Conservation (phyloP, 352 stramenopile genomes). For the Halophytophthora polymorphica region DNA sequence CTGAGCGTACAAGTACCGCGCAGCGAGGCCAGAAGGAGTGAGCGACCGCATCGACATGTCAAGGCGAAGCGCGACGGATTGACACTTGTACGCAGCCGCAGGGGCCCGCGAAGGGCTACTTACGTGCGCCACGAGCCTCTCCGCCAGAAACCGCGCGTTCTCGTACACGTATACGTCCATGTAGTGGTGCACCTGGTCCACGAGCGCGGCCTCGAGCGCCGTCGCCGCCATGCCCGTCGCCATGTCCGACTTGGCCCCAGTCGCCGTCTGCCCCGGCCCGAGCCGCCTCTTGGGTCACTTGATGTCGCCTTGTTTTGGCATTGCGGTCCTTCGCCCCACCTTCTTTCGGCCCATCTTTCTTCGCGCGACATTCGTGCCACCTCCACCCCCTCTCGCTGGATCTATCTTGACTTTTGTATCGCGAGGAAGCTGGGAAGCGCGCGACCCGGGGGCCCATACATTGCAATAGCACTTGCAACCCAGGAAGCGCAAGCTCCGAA, state of each 20-base stretch:
- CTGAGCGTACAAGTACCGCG: conserved; percentile 23
- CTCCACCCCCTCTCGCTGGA: conserved; percentile 8
- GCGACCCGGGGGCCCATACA: background rate
- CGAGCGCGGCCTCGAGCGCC: conserved; percentile 46
- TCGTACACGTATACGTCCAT: conserved; percentile 53
- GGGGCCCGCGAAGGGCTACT: conserved; percentile 4
- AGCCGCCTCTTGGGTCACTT: background rate
- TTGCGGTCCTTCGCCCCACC: too few relatives aligned
- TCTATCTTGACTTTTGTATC: background rate
- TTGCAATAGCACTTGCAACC: background rate
- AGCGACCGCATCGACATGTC: conserved; percentile 13
- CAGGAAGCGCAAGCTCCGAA: conserved; percentile 3
- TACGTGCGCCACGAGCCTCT: conserved; percentile 80
- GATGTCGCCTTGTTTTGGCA: too few relatives aligned
- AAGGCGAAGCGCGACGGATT: conserved; percentile 4
- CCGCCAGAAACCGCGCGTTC: conserved; percentile 78
- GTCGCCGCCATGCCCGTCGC: conserved; percentile 12
- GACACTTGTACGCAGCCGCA: conserved; percentile 12
- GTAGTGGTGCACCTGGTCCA: conserved; percentile 46
- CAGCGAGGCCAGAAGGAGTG: conserved; percentile 9
- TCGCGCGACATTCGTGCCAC: conserved; percentile 19
- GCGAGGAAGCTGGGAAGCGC: background rate
- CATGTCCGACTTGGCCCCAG: conserved; percentile 13
- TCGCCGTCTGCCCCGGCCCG: too few relatives aligned
- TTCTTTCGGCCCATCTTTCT: background rate